Conservation (phyloP, 75 land plant species). For the Chamaecyparis obtusa region DNA sequence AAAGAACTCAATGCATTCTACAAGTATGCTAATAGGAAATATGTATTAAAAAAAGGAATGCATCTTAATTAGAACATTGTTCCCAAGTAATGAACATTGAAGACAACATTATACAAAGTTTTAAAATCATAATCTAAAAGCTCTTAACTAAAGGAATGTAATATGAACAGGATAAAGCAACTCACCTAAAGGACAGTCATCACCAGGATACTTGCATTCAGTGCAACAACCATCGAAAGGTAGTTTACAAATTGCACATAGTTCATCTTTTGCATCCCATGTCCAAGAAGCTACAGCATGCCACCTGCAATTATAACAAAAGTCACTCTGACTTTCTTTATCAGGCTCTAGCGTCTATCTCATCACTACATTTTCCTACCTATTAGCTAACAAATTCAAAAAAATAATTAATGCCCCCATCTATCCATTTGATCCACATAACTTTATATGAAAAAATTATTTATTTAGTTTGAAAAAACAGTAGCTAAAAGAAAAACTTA, state of each 20-base stretch:
- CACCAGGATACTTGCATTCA: conserved; percentile 95
- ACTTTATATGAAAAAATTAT: not conserved
- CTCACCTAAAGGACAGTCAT: conserved; percentile 89
- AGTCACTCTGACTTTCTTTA: not conserved
- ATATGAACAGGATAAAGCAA: not conserved
- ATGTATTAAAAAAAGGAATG: not conserved
- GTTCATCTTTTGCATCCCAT: conserved; percentile 98
- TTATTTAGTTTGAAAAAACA: not conserved
- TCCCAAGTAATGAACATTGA: not conserved
- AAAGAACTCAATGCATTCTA: not conserved
- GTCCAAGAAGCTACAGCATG: conserved; percentile 99
- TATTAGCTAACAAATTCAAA: not conserved
- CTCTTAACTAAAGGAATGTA: not conserved
- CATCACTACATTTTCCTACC: not conserved
- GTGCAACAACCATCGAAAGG: conserved; percentile 98
- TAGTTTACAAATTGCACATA: conserved; percentile 96
- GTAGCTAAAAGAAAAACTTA: not conserved
- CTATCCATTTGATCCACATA: not conserved
- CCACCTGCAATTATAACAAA: conserved; percentile 52
- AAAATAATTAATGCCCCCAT: not conserved
- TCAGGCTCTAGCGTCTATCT: not conserved
- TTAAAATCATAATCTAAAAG: not conserved
- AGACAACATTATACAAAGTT: not conserved
- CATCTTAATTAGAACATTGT: not conserved
- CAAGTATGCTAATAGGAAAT: not conserved